These are phyloP conservation scores for Aspergillus terreus DNA, from an alignment of 2,329 filamentous ascomycete species.

Conservation along the genomic window DNA sequence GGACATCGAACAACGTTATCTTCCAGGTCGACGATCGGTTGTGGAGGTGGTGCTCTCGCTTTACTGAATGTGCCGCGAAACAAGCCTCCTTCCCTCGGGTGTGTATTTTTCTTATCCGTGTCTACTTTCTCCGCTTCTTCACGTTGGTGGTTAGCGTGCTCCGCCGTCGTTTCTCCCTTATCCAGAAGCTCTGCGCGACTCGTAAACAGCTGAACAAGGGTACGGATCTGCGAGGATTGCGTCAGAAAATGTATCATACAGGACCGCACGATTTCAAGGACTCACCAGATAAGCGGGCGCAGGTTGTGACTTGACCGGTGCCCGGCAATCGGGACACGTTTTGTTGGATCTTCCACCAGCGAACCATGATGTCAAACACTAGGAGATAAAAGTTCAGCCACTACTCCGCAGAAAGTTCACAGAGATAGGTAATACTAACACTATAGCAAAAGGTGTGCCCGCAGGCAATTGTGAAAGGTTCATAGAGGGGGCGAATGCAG, in stretches of 20 bases:
- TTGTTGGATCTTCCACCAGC: constrained; percentile 53
- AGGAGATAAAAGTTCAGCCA: constrained; percentile 19
- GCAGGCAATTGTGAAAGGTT: constrained; percentile 65
- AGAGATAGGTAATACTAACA: constrained; percentile 37
- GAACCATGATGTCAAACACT: constrained; percentile 59
- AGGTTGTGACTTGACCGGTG: constrained; percentile 55
- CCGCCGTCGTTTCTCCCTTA: constrained; percentile 59
- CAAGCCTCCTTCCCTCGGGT: constrained; percentile 52
- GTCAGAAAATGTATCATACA: constrained; percentile 7
- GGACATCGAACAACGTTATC: constrained; percentile 63
- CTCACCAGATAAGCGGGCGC: constrained; percentile 62
- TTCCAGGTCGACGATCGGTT: constrained; percentile 52
- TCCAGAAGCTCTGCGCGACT: constrained; percentile 59
- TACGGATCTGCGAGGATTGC: constrained; percentile 50
- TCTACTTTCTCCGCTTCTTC: constrained; percentile 60
- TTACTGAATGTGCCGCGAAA: constrained; percentile 60
- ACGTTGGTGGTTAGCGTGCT: constrained; percentile 55
- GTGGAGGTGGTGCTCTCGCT: constrained; percentile 22
- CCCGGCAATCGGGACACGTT: constrained; percentile 66
- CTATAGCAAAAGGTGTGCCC: constrained; percentile 72
- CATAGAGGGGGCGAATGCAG: constrained; percentile 65
- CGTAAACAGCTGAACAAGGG: constrained; percentile 62
- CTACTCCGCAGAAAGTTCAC: neutral
- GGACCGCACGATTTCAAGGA: constrained; percentile 3
- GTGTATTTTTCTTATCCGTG: constrained; percentile 53